Conservation (phyloP, 2,329 filamentous ascomycete species). For the Cladophialophora bantiana region DNA sequence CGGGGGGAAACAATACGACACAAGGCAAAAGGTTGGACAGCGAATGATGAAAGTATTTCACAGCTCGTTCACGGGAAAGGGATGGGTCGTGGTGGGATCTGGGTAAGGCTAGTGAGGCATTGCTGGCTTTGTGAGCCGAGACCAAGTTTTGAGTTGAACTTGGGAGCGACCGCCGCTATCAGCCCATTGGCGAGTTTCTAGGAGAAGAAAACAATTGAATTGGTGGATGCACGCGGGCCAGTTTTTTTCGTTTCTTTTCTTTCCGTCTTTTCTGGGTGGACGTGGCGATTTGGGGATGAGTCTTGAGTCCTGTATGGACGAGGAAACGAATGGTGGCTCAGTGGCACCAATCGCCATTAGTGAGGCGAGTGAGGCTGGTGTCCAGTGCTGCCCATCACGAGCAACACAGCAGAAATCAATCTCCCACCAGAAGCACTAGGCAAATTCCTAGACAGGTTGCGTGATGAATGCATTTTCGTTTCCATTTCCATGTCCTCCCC, state of each 20-base stretch:
- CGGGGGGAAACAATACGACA: no score
- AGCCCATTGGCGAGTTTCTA: not conserved
- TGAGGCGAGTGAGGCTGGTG: no score
- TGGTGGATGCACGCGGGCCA: not conserved
- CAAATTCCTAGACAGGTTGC: no score
- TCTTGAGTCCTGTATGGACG: not conserved
- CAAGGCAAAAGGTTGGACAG: slow-evolving; percentile 1
- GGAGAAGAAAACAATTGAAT: not conserved
- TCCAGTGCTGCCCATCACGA: no score
- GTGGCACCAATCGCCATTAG: no score
- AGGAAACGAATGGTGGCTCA: no score
- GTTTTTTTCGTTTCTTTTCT: not conserved
- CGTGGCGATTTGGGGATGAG: not conserved
- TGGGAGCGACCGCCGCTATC: not conserved
- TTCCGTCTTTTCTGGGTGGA: not conserved
- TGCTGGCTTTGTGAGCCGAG: not conserved
- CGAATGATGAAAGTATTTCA: not conserved
- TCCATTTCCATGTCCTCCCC: no score
- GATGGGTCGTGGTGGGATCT: slow-evolving; percentile 2
- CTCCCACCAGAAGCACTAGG: no score
- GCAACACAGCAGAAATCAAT: no score
- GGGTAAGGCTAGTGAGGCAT: not conserved
- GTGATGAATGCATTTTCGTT: no score
- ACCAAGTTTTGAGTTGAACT: not conserved
- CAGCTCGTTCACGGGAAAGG: slow-evolving; percentile 4